Base-by-base conservation (phyloP, 352 stramenopile species). In the Globisporangium viniferum region DNA sequence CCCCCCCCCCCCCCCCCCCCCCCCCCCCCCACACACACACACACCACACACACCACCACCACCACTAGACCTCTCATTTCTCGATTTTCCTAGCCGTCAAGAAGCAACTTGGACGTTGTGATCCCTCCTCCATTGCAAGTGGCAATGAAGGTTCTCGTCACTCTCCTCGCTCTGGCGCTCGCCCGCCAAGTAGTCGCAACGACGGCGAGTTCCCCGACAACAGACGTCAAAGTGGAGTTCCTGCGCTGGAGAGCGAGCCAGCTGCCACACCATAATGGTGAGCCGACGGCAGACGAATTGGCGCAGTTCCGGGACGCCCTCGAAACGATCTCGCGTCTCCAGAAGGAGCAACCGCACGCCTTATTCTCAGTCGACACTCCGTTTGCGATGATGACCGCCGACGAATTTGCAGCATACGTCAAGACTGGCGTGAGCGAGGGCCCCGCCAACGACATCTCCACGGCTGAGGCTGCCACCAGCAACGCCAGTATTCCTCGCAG, bases 321-420 rank as follows among this genome's bases (percentile, higher is more conserved):
- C 1, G 53, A 46, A 8, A 8, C 35, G 49, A 81, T 92, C 66
- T 68, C 79, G 49, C 68, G 80, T 18, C 69, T 68, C 12, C 75
- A 87, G 71, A 68, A 66, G 3, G 62, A 64, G 4, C 89, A 93
- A 61, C 81, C 80, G 1, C 74, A 84, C 33, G 86, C 86, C 3
- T 22, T 68, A 53, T 92, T 93, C 76, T 89, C 82, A 6, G 76
- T 67, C 9, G 73, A 90, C 59, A 86, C 83, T 53, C 83, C 77
- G 7, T 93, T 92, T 68, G 80, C 82, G 15, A 69, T 93, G 15
- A 78, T 92, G 72, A 91, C 86, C n/a, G 66, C 86, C 1, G 70
- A 84, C 0, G 85, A 93, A 62, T 93, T 93, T 59, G 63, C 61
- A n/a, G 63, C 72, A 18, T 89, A 84, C 36, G 63, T 88, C 2